Percentiles rank a stretch among this genome's conserved stretches.
These are phyloP conservation scores for Fomitopsis palustris DNA, from an alignment of 1,284 basidiomycete genomes.

Conservation along the genomic window DNA sequence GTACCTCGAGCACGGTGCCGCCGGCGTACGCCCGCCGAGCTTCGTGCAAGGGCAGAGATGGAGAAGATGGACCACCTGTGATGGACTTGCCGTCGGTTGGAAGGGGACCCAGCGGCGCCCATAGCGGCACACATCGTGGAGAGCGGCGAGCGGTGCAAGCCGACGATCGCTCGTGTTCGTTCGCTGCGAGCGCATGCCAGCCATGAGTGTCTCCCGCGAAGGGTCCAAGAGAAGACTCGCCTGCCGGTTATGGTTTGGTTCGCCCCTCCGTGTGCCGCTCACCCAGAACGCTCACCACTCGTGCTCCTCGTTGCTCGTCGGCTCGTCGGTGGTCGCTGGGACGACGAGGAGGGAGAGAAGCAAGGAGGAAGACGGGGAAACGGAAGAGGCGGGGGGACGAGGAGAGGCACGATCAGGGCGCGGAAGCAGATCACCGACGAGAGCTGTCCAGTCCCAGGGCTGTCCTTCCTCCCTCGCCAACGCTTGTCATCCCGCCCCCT, in stretches of 20 bases:
- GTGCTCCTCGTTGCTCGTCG: background rate
- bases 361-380: background rate
- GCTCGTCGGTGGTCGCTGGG: no score
- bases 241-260: background rate
- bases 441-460: background rate
- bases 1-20: no score
- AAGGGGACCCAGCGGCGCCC: background rate
- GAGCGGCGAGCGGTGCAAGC: background rate
- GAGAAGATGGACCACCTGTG: background rate
- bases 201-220: background rate
- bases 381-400: background rate
- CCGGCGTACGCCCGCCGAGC: no score
- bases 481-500: background rate
- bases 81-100: background rate
- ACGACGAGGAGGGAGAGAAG: background rate
- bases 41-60: background rate
- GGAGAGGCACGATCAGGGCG: constrained; percentile 1
- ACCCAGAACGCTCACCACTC: background rate
- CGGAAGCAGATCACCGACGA: background rate
- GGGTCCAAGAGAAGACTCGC: background rate
- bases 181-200: no score
- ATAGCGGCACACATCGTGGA: background rate
- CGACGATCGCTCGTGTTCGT: background rate
- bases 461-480: background rate
- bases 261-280: background rate